Evolutionary conservation across 2,329 filamentous ascomycete genomes (phyloP).

Genomic region (Diaporthe australafricana): DNA sequence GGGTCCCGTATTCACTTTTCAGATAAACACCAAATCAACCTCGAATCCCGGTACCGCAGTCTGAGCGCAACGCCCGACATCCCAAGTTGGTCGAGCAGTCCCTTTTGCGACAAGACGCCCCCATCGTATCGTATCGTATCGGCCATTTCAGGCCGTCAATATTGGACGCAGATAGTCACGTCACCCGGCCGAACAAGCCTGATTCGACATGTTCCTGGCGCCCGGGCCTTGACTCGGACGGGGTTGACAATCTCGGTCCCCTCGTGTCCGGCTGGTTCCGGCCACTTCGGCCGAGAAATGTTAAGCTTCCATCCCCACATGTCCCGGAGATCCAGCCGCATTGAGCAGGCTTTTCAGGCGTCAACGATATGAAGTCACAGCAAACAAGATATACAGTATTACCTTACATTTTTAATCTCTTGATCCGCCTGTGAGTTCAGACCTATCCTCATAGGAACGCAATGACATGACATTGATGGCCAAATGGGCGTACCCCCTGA

Average conservation of each 20-base stretch:
- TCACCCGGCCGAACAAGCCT: not conserved
- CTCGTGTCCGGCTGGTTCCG: not conserved
- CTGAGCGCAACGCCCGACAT: not conserved
- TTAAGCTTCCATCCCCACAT: not conserved
- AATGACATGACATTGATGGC: no score
- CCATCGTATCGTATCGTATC: not conserved
- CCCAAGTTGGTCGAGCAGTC: not conserved
- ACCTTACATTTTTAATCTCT: no score
- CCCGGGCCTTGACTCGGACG: not conserved
- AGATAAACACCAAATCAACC: not conserved
- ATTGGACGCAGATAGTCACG: not conserved
- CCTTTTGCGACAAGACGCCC: not conserved
- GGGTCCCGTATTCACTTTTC: not conserved
- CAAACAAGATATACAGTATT: no score
- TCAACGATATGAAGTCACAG: no score
- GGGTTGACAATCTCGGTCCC: not conserved
- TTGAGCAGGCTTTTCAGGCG: not conserved
- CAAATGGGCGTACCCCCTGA: no score
- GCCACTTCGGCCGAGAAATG: not conserved
- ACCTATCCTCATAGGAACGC: no score
- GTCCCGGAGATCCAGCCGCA: constrained; percentile 13
- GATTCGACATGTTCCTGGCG: not conserved
- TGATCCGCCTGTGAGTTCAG: no score
- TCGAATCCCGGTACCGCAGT: not conserved
- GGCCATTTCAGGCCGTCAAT: not conserved